A percentile compares a stretch with the other conserved stretches of the same genome.
phyloP scores from a whole-genome alignment of 2,329 filamentous ascomycete genomes.

The Thelonectria rubi region DNA sequence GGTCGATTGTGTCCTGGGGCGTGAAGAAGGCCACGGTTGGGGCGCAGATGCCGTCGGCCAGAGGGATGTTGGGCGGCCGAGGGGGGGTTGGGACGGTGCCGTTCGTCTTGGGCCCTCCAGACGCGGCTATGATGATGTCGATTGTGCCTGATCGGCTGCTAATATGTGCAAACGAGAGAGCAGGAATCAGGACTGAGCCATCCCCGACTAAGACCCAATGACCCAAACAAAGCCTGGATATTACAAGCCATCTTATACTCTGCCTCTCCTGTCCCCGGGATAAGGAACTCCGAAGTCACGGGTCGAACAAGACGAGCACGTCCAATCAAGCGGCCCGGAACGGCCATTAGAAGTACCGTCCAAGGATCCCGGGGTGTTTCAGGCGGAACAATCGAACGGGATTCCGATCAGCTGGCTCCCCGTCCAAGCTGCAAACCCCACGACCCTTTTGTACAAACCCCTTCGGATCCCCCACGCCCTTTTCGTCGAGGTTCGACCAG shows the following conservation, averaged over 20 bases:
- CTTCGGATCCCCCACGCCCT: constrained; percentile 17
- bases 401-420: constrained; percentile 4
- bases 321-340: constrained; percentile 6
- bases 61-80: not conserved
- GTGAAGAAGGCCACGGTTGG: constrained; percentile 72
- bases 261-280: not conserved
- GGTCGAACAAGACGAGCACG: not conserved
- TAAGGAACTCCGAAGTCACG: not conserved
- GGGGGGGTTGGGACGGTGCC: not conserved
- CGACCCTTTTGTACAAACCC: constrained; percentile 17
- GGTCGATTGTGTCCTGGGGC: constrained; percentile 62
- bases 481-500: not conserved
- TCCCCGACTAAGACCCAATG: too few relatives aligned
- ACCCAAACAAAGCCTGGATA: too few relatives aligned
- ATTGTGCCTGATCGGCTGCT: too few relatives aligned
- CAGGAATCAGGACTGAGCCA: not conserved
- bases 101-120: constrained; percentile 16
- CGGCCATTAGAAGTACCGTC: constrained; percentile 6
- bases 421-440: constrained; percentile 17
- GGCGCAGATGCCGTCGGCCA: constrained; percentile 64
- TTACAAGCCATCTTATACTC: constrained; percentile 8
- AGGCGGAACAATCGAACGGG: constrained; percentile 7
- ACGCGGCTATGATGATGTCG: constrained; percentile 16
- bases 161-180: not conserved
- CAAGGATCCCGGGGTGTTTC: constrained; percentile 2